phyloP scores from a whole-genome alignment of 805 yeast species.

The Nakazawaea ambrosiae region DNA sequence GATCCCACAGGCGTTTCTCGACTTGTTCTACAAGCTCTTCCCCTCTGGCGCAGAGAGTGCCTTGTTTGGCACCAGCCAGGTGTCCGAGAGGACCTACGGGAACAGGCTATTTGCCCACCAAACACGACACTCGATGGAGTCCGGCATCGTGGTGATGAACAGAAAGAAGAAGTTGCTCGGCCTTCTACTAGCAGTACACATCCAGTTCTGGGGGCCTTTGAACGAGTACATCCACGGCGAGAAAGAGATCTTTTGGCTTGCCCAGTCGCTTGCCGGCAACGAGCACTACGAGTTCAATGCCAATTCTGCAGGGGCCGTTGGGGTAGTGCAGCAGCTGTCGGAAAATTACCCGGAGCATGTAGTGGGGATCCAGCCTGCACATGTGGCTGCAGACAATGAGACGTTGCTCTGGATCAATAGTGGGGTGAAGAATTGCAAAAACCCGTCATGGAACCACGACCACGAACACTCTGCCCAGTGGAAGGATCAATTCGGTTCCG shows the following conservation, averaged over 20 bases:
- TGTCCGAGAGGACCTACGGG: slow-evolving; percentile 22
- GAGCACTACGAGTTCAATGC: slow-evolving; percentile 44
- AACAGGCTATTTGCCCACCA: slow-evolving; percentile 33
- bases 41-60: slow-evolving; percentile 8
- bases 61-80: slow-evolving; percentile 23
- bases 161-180: slow-evolving; percentile 43
- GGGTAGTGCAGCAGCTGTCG: slow-evolving; percentile 28
- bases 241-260: slow-evolving; percentile 73
- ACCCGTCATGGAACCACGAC: slow-evolving; percentile 32
- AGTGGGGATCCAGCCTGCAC: slow-evolving; percentile 43
- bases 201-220: slow-evolving; percentile 36
- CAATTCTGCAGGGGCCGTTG: slow-evolving; percentile 51
- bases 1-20: slow-evolving; percentile 37
- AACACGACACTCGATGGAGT: slow-evolving; percentile 39
- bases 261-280: slow-evolving; percentile 51
- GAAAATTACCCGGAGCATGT: slow-evolving; percentile 6
- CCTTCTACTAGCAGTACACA: slow-evolving; percentile 33
- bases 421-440: slow-evolving; percentile 56
- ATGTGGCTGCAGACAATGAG: slow-evolving; percentile 42
- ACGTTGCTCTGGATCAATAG: slow-evolving; percentile 63
- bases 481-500: slow-evolving; percentile 15
- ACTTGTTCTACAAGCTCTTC: slow-evolving; percentile 28
- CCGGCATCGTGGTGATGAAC: slow-evolving; percentile 42
- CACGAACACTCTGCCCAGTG: slow-evolving; percentile 23
- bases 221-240: slow-evolving; percentile 65